Base-by-base conservation (phyloP, 1,284 basidiomycete genomes). In the Rhodotorula sp. region DNA sequence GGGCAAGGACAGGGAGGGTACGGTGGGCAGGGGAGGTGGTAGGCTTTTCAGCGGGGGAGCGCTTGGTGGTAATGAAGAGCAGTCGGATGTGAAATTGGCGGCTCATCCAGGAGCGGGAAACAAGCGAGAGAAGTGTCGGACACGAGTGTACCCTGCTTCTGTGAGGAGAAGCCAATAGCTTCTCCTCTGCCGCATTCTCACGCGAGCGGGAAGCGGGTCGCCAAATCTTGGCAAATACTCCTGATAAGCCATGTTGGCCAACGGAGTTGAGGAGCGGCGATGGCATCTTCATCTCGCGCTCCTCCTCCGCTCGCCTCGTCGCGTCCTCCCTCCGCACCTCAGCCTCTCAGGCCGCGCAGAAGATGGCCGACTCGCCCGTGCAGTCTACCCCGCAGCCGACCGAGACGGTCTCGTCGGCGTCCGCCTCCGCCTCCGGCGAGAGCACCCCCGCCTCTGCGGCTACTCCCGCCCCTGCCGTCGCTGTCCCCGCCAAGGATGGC, bases 281-380 rank as follows among this genome's bases (percentile, higher is more conserved):
- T 44, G 9, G 19, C 44, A 17, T 4, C 13, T 44, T 44, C 44
- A 44, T 44, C 44, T 17, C 44, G 5, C 44, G 9, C 44, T 44
- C 25, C 7, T 50, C 48, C 25, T 50, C 48, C 27, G 17, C 48
- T 48, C 19, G 22, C 22, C 50, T 13, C 53, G 4, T 56, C 51
- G 34, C 41, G n/a, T 17, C 13, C 32, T n/a, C n/a, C 44, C 21
- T 34, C n/a, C 63, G 3, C 54, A 6, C 34, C n/a, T 9, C 22
- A 9, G 22, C 13, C 19, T 15, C 39, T 7, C 57, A 19, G 27
- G 27, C 22, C 56, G 22, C 56, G 27, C 36, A 29, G 44, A 50
- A 27, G 12, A 65, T 65, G 64, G n/a, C 64, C 48, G 64, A 65
- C 56, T 58, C 56, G 21, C 46, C 64, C 37, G 56, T 58, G 15